Evolutionary conservation across 2,329 filamentous ascomycete species (phyloP).

Genomic region (Leptographium radiaticola): DNA sequence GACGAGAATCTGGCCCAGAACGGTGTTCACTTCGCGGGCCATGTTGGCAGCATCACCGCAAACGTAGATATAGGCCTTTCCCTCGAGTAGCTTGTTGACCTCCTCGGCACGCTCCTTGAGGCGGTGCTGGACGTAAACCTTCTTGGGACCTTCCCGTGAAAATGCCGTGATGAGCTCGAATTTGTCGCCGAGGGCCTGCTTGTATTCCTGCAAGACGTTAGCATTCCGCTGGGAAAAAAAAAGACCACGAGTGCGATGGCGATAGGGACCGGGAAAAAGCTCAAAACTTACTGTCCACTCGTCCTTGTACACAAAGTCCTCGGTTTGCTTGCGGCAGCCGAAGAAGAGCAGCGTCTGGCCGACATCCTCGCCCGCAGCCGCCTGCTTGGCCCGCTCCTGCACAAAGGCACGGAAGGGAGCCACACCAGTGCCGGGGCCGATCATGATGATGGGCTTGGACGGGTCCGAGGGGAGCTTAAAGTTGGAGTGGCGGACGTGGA

Average conservation of each 20-base stretch:
- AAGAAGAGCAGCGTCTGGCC: constrained; percentile 89
- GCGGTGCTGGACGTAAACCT: constrained; percentile 94
- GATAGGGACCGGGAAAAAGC: not conserved
- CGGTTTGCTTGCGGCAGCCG: constrained; percentile 73
- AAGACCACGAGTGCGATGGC: not conserved
- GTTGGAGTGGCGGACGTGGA: constrained; percentile 95
- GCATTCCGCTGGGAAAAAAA: not conserved
- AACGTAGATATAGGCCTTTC: constrained; percentile 93
- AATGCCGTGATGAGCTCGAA: constrained; percentile 90
- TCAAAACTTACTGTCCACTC: constrained; percentile 73
- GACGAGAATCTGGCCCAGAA: constrained; percentile 77
- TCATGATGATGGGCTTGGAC: constrained; percentile 85
- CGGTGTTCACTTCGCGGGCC: constrained; percentile 82
- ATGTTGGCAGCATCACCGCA: constrained; percentile 97
- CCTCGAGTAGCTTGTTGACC: constrained; percentile 72
- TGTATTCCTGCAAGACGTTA: constrained; percentile 52
- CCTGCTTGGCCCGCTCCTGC: constrained; percentile 80
- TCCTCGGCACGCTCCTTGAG: constrained; percentile 72
- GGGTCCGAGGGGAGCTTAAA: constrained; percentile 98
- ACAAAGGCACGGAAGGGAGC: constrained; percentile 93
- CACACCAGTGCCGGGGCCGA: constrained; percentile 91
- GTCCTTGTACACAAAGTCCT: constrained; percentile 84
- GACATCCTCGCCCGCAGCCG: constrained; percentile 65
- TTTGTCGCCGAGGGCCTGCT: constrained; percentile 70
- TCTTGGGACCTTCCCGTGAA: constrained; percentile 74